Conservation (phyloP, 805 yeast genomes). For the Myxozyma kluyveri region DNA sequence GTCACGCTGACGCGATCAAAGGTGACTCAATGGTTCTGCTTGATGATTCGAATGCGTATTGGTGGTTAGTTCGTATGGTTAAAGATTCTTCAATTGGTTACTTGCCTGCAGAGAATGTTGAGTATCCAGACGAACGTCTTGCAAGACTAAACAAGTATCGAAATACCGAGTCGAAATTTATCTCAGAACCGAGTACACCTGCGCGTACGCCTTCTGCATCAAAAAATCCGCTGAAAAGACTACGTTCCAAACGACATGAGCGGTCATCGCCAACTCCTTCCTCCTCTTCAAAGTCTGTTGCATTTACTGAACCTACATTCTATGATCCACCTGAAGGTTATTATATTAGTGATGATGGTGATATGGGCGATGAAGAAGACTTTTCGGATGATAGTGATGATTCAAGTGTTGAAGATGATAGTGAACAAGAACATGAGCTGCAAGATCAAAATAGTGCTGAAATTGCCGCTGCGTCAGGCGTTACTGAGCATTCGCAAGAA, state of each 20-base stretch:
- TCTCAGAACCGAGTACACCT: not conserved
- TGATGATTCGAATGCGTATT: constrained; percentile 87
- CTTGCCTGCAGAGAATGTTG: constrained; percentile 94
- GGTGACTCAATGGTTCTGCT: constrained; percentile 80
- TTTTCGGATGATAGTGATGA: constrained; percentile 7
- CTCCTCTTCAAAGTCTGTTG: constrained; percentile 10
- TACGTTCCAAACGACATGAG: constrained; percentile 7
- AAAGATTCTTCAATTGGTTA: constrained; percentile 76
- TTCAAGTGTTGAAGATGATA: constrained; percentile 1
- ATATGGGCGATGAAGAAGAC: constrained; percentile 23
- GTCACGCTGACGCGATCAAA: constrained; percentile 74
- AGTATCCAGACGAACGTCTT: constrained; percentile 83
- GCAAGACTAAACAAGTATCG: constrained; percentile 91
- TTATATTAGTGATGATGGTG: constrained; percentile 23
- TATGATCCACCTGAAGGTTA: constrained; percentile 29
- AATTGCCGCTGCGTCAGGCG: not conserved
- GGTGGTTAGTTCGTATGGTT: constrained; percentile 82
- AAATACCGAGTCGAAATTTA: constrained; percentile 54
- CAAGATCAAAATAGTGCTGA: not conserved
- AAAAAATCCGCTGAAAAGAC: constrained; percentile 14
- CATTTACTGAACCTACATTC: constrained; percentile 18
- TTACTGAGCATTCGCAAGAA: not conserved
- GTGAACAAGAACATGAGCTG: not conserved
- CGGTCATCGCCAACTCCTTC: not conserved
- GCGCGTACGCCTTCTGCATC: constrained; percentile 2